Conservation (phyloP, 352 stramenopile species). For the Phytopythium helicoides region DNA sequence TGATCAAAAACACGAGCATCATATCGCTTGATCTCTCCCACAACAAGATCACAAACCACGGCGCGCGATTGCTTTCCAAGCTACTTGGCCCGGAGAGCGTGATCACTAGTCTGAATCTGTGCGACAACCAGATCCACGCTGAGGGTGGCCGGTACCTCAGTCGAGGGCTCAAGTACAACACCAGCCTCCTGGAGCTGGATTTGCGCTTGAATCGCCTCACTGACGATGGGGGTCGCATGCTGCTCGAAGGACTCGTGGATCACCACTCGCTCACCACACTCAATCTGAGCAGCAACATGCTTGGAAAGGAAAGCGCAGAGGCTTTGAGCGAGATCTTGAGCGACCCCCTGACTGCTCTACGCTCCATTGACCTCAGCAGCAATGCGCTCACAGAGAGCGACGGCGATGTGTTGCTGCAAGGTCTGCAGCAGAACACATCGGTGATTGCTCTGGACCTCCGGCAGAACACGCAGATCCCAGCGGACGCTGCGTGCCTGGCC, state of each 20-base stretch:
- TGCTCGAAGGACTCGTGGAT: conserved; percentile 82
- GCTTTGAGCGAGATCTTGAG: conserved; percentile 69
- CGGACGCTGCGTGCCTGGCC: conserved; percentile 49
- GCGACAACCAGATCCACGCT: conserved; percentile 93
- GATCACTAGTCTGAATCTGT: conserved; percentile 87
- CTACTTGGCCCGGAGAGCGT: conserved; percentile 88
- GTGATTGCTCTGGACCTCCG: conserved; percentile 75
- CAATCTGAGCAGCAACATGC: conserved; percentile 86
- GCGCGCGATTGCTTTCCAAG: conserved; percentile 87
- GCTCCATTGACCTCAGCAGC: conserved; percentile 78
- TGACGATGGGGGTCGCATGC: conserved; percentile 87
- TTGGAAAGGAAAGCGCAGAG: conserved; percentile 70
- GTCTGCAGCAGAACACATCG: conserved; percentile 55
- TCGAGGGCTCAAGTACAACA: conserved; percentile 89
- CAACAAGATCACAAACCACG: conserved; percentile 95
- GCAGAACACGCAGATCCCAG: conserved; percentile 69
- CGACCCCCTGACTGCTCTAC: conserved; percentile 56
- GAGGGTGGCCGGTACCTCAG: conserved; percentile 90
- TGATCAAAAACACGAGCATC: conserved; percentile 92
- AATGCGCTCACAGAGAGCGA: conserved; percentile 73
- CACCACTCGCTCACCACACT: conserved; percentile 66
- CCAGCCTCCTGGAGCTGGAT: conserved; percentile 88
- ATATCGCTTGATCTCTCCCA: conserved; percentile 93
- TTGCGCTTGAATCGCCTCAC: conserved; percentile 90
- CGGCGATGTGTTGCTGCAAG: conserved; percentile 50